Evolutionary conservation across 768 basidiomycete species (phyloP), one percentile per base, ranked within the genome.

Genomic region (Tulasnella sp.): DNA sequence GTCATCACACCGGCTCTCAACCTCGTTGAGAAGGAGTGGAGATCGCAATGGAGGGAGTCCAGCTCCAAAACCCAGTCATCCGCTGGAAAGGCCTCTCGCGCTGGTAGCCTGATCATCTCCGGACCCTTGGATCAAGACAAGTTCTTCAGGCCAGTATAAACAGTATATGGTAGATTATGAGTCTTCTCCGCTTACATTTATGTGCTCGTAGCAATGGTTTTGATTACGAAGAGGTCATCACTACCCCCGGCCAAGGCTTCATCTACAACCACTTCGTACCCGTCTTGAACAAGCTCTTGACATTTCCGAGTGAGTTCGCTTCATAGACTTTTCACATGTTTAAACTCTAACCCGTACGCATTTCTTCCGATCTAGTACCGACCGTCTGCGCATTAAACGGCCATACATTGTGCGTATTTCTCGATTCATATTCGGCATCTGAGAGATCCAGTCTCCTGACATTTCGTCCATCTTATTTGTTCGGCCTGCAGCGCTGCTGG

Each of bases 111-210:
- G 29, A 82, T 91, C 61, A 83, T 92, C 54, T 82, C 86, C 5
- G 88, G 89, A 2, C 80, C 79, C 61, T 76, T 74, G 62, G 75
- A 77, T 61, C 88, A 92, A 68, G 81, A 90, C 69, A 92, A 90
- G 70, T 92, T 89, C 75, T 92, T 92, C 70, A 87, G 88, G 87
- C 80, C 59, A 27, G 73, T 61, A 25, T 4, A 19, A 48, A 19
- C 19, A n/a, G n/a, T n/a, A n/a, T n/a, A n/a, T n/a, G n/a, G n/a
- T n/a, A n/a, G n/a, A n/a, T n/a, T n/a, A n/a, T n/a, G n/a, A n/a
- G n/a, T 22, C 53, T 11, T 19, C 17, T 5, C 29, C 12, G 11
- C 42, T 60, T 19, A n/a, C 11, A 49, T 11, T 15, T 38, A 7
- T 24, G 17, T 31, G 29, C 19, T 19, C 48, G 24, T 58, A 50